A percentile compares a stretch with the other conserved stretches of the same genome.
These are phyloP conservation scores for Podospora tetraspora DNA, from an alignment of 495 filamentous ascomycete genomes.

Conservation along the genomic window DNA sequence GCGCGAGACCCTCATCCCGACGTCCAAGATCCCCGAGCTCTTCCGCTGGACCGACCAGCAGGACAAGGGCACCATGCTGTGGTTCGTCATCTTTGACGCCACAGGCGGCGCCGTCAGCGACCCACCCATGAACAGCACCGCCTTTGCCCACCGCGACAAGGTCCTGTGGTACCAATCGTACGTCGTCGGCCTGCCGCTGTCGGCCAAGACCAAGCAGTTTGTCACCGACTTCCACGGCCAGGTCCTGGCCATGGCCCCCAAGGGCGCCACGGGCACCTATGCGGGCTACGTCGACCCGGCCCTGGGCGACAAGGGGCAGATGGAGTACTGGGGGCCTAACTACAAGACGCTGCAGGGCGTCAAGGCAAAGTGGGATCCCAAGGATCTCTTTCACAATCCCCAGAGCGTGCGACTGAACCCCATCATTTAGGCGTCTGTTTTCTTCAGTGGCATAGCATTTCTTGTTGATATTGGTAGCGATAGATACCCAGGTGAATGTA, in stretches of 20 bases:
- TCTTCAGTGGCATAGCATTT: not conserved
- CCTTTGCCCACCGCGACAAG: conserved; percentile 57
- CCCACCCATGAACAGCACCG: conserved; percentile 40
- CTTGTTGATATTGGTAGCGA: not conserved
- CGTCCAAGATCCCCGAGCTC: conserved; percentile 35
- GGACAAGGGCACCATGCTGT: conserved; percentile 44
- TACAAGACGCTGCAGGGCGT: conserved; percentile 43
- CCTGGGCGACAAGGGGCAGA: conserved; percentile 41
- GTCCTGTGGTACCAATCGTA: conserved; percentile 57
- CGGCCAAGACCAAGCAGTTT: conserved; percentile 38
- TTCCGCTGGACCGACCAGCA: conserved; percentile 48
- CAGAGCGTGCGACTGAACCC: conserved; percentile 45
- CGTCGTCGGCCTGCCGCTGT: conserved; percentile 46
- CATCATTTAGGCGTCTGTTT: not conserved
- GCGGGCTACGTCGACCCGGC: conserved; percentile 67
- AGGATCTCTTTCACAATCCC: conserved; percentile 57
- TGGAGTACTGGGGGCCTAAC: conserved; percentile 54
- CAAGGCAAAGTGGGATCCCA: conserved; percentile 53
- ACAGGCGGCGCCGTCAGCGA: conserved; percentile 50
- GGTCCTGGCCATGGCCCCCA: conserved; percentile 26
- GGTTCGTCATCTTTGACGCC: conserved; percentile 54
- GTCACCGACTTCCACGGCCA: conserved; percentile 45
- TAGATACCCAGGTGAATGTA: not conserved
- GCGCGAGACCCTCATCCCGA: conserved; percentile 39
- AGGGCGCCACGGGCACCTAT: conserved; percentile 50